Conservation (phyloP, 306 rosid species). For the Amphicarpaea edgeworthii region DNA sequence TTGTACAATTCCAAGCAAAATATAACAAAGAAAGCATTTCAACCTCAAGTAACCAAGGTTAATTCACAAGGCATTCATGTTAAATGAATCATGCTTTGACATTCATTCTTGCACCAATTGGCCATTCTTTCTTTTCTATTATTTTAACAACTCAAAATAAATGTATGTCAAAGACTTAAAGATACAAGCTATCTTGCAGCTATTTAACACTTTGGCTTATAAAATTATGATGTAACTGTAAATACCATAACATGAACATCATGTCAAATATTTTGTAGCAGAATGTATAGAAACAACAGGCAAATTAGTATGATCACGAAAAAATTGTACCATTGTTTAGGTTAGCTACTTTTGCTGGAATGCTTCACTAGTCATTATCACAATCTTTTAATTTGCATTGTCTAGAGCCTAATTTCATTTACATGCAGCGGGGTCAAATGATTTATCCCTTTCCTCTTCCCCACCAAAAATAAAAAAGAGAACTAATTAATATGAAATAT, state of each 20-base stretch:
- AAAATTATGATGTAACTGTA: neutral
- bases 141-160: neutral
- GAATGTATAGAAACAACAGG: too few relatives aligned
- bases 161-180: neutral
- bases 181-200: neutral
- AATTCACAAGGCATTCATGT: neutral
- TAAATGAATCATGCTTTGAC: neutral
- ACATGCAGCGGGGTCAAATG: constrained; percentile 20
- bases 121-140: neutral
- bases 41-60: neutral
- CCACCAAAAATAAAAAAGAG: neutral
- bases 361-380: neutral
- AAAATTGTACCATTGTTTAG: neutral
- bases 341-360: neutral
- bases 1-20: neutral
- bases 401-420: constrained; percentile 30
- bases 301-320: too few relatives aligned
- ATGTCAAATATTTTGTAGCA: neutral
- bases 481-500: constrained; percentile 34
- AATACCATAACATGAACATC: constrained; percentile 7
- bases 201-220: neutral
- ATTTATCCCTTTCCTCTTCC: constrained; percentile 1
- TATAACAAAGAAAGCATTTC: neutral
- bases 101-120: neutral
- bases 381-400: constrained; percentile 10